Conservation (phyloP, 1,284 basidiomycete species). For the Leccinum pallidistipes region DNA sequence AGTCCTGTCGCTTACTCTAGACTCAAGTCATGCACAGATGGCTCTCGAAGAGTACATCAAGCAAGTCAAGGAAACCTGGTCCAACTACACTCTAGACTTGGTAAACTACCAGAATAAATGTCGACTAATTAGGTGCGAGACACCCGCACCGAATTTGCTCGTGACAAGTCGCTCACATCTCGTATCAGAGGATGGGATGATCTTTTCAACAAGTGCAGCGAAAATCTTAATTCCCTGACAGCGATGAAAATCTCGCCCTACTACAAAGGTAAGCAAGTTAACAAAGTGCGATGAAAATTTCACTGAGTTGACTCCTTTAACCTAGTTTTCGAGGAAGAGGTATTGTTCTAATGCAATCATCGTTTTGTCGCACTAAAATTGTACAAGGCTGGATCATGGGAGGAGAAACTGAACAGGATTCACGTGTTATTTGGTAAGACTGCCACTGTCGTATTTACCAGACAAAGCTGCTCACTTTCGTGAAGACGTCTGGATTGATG, state of each 20-base stretch:
- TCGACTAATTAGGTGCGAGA: conserved; percentile 79
- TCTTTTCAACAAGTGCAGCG: conserved; percentile 93
- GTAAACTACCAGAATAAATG: conserved; percentile 99
- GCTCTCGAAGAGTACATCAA: conserved; percentile 92
- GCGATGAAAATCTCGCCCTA: conserved; percentile 98
- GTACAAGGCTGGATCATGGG: conserved; percentile 80
- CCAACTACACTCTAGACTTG: conserved; percentile 92
- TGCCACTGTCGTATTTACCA: neutral
- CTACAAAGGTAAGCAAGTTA: conserved; percentile 72
- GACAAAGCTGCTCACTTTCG: conserved; percentile 12
- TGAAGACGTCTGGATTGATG: conserved; percentile 97
- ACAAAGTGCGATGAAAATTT: neutral
- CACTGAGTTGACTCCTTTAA: conserved; percentile 11
- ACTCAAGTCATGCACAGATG: conserved; percentile 54
- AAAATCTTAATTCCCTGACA: conserved; percentile 93
- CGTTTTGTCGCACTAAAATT: conserved; percentile 16
- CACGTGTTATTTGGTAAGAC: conserved; percentile 89
- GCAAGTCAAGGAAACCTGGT: conserved; percentile 97
- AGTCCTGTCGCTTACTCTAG: neutral
- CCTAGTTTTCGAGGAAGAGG: conserved; percentile 90
- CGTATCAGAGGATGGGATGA: conserved; percentile 90
- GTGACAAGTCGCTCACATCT: conserved; percentile 13
- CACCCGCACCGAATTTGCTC: neutral
- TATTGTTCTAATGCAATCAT: conserved; percentile 25
- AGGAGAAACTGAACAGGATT: conserved; percentile 92